A percentile compares a stretch with the other conserved stretches of the same genome.
These are phyloP conservation scores for Lathyrus aphaca DNA, from an alignment of 306 rosid species.

Conservation along the genomic window DNA sequence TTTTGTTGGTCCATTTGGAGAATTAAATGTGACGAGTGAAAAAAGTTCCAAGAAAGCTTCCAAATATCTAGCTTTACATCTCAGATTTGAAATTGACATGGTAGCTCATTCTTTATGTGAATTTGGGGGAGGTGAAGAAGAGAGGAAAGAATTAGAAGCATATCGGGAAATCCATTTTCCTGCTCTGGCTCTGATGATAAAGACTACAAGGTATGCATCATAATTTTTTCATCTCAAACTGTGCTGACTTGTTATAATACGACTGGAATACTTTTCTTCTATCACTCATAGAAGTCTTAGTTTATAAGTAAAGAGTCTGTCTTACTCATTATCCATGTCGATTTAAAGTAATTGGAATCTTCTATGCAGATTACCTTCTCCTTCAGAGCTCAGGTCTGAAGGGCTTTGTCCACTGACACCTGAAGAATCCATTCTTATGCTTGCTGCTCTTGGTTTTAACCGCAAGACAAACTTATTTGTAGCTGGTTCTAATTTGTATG, in stretches of 20 bases:
- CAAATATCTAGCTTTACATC: slow-evolving; percentile 86
- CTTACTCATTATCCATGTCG: slow-evolving; percentile 17
- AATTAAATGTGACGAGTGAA: slow-evolving; percentile 43
- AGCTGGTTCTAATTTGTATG: slow-evolving; percentile 94
- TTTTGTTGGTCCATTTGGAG: slow-evolving; percentile 73
- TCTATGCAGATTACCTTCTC: slow-evolving; percentile 79
- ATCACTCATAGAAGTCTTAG: background rate
- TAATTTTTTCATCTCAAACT: slow-evolving; percentile 32
- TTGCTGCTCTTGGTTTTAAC: slow-evolving; percentile 95
- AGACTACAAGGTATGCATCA: slow-evolving; percentile 68
- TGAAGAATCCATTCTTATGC: slow-evolving; percentile 94
- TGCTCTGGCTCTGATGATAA: slow-evolving; percentile 66
- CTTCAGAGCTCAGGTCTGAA: slow-evolving; percentile 81
- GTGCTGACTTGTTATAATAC: slow-evolving; percentile 8
- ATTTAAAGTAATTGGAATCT: slow-evolving; percentile 28
- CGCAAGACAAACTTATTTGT: slow-evolving; percentile 80
- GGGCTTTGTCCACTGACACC: slow-evolving; percentile 94
- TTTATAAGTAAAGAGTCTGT: slow-evolving; percentile 19
- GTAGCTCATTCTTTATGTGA: slow-evolving; percentile 97
- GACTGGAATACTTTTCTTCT: slow-evolving; percentile 14
- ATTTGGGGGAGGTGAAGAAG: slow-evolving; percentile 94
- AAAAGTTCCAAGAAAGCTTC: slow-evolving; percentile 61
- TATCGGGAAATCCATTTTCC: slow-evolving; percentile 94
- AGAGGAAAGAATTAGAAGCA: slow-evolving; percentile 83
- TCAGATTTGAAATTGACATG: slow-evolving; percentile 99